A percentile compares a stretch with the other conserved stretches of the same genome.
These are phyloP conservation scores for Apiotrichum domesticum DNA, from an alignment of 1,284 basidiomycete genomes.

Conservation along the genomic window DNA sequence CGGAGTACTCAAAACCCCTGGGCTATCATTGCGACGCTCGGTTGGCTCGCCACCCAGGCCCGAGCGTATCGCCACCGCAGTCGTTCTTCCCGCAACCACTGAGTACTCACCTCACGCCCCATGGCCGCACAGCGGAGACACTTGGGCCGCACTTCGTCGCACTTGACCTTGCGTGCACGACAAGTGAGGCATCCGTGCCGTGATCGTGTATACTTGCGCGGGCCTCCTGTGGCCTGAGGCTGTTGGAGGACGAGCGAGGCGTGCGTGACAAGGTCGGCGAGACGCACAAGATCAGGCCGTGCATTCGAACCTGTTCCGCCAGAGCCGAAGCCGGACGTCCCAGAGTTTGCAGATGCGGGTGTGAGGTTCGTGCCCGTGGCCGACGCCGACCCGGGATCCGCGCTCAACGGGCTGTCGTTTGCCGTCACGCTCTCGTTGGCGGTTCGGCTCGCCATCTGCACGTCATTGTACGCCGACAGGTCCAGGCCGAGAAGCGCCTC, in stretches of 20 bases:
- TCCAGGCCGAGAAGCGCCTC: not conserved
- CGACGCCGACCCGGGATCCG: no score
- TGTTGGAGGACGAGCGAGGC: slow-evolving; percentile 3
- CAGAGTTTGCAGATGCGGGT: not conserved
- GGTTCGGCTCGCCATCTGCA: no score
- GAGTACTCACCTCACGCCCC: slow-evolving; percentile 2
- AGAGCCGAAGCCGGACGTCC: not conserved
- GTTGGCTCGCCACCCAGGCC: no score
- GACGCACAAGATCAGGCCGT: slow-evolving; percentile 5
- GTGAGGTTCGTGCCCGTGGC: not conserved
- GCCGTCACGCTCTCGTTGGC: not conserved
- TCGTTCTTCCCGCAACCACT: no score
- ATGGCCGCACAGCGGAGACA: slow-evolving; percentile 16
- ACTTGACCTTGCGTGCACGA: slow-evolving; percentile 14
- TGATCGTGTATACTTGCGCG: slow-evolving; percentile 5
- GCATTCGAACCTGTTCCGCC: not conserved
- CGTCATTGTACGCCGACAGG: not conserved
- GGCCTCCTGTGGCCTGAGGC: not conserved
- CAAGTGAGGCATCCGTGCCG: slow-evolving; percentile 8
- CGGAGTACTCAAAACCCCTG: no score
- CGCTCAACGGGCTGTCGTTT: no score
- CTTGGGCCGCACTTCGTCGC: slow-evolving; percentile 19
- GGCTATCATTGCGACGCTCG: no score
- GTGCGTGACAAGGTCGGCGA: slow-evolving; percentile 6
- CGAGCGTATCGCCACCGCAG: no score